phyloP scores from a whole-genome alignment of 208 protist species.

The Leishmania martiniquensis region DNA sequence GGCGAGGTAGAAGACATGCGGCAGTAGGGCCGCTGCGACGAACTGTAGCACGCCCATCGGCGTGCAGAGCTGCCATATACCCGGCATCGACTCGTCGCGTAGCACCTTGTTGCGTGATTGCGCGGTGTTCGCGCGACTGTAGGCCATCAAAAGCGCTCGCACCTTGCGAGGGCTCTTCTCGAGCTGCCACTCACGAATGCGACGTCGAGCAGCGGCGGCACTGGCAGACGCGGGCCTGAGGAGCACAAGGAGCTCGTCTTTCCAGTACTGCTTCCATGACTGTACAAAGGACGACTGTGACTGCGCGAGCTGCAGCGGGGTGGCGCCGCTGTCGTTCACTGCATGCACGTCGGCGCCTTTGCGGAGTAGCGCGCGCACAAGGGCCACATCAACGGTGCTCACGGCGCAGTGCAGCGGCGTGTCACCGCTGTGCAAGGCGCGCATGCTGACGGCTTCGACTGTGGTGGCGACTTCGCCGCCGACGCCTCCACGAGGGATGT shows the following conservation, averaged over 20 bases:
- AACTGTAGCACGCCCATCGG: slow-evolving; percentile 17
- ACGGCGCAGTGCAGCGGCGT: slow-evolving; percentile 75
- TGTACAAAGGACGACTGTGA: slow-evolving; percentile 1
- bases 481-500: not conserved
- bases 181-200: not conserved
- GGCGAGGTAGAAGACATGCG: slow-evolving; percentile 37
- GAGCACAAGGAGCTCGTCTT: slow-evolving; percentile 16
- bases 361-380: slow-evolving; percentile 66
- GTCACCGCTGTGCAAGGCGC: slow-evolving; percentile 9
- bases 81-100: slow-evolving; percentile 15
- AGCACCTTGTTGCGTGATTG: slow-evolving; percentile 33
- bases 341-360: slow-evolving; percentile 52
- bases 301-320: slow-evolving; percentile 22
- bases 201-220: slow-evolving; percentile 15
- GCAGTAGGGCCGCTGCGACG: slow-evolving; percentile 21
- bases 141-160: slow-evolving; percentile 30
- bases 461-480: not conserved
- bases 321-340: slow-evolving; percentile 10
- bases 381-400: slow-evolving; percentile 39
- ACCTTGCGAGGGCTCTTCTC: slow-evolving; percentile 22
- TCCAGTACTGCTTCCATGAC: slow-evolving; percentile 31
- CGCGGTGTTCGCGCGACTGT: slow-evolving; percentile 28
- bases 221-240: slow-evolving; percentile 15
- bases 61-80: slow-evolving; percentile 28
- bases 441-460: not conserved